phyloP scores from a whole-genome alignment of 306 rosid genomes.

The Delonix regia region DNA sequence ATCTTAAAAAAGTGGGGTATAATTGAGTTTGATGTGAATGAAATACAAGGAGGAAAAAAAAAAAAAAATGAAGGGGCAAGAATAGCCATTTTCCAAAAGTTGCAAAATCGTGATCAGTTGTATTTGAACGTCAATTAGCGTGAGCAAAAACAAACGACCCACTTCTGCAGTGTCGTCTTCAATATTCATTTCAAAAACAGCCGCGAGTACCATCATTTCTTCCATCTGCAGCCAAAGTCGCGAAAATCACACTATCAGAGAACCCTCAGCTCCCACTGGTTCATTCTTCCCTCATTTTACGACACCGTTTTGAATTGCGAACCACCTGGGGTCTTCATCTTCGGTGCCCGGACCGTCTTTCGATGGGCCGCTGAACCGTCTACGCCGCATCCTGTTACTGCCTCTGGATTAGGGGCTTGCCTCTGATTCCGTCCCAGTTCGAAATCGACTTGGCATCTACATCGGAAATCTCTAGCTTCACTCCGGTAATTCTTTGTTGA shows the following conservation, averaged over 20 bases:
- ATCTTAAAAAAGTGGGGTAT: too few relatives aligned
- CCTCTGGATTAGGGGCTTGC: too few relatives aligned
- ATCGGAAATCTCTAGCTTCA: background rate
- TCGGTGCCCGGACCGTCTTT: too few relatives aligned
- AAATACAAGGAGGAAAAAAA: too few relatives aligned
- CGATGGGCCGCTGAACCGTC: too few relatives aligned
- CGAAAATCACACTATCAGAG: background rate
- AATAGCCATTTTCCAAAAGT: background rate
- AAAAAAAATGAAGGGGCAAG: too few relatives aligned
- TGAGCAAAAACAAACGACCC: background rate
- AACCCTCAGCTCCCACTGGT: background rate
- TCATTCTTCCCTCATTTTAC: background rate
- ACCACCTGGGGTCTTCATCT: too few relatives aligned
- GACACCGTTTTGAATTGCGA: background rate
- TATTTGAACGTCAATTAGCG: background rate
- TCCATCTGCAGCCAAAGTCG: background rate
- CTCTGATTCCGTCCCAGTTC: too few relatives aligned
- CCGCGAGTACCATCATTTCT: background rate
- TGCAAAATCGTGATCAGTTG: background rate
- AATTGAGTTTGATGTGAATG: too few relatives aligned
- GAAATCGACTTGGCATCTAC: background rate
- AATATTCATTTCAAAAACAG: background rate
- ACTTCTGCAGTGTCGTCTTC: background rate
- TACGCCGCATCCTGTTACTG: too few relatives aligned
- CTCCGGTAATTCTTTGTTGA: background rate